Base-by-base conservation (phyloP, 768 basidiomycete species). In the Dacryopinax spathularia region DNA sequence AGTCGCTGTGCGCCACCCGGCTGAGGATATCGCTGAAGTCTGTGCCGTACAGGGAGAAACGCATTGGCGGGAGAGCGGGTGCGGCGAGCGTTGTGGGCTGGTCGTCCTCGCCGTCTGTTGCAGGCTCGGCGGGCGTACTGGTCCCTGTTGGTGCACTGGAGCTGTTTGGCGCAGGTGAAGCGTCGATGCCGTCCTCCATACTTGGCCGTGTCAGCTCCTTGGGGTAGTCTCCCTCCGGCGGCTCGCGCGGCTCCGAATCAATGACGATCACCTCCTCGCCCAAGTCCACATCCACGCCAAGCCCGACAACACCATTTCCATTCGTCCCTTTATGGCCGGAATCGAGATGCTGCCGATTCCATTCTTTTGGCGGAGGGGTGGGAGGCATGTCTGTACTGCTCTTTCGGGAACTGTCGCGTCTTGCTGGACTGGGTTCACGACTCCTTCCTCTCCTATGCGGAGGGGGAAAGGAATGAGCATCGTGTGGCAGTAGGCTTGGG, bases 41-140 rank as follows among this genome's bases (percentile, higher is more conserved):
- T 0, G 83, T 77, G 48, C 84, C 81, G 64, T 84, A 87, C 76
- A 95, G 80, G 16, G 92, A 94, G 72, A 95, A 87, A n/a, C 89
- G 84, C 69, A 95, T 92, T 0, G 90, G 90, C 1, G 91, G 91
- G 31, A 93, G 77, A 2, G 90, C 88, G 36, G 92, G 91, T 0
- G 89, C 88, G 60, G 91, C 89, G 72, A 87, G 88, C 20, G 90
- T 90, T 37, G 79, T 75, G 10, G 75, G 29, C 25, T 56, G 48
- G 29, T 56, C 48, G 48, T 56, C 48, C 29, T 56, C 48, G 9
- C 48, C 65, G 33, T 66, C 65, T 18, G 44, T 60, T 60, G 29
- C 13, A 56, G 48, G 5, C 20, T 22, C 25, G 29, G 12, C 25
- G 25, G 18, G 5, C 5, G 48, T 27, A 20, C 18, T 31, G 9